A percentile compares a stretch with the other conserved stretches of the same genome.
Conservation (phyloP, 2,329 filamentous ascomycete genomes). For the Microsporum canis region DNA sequence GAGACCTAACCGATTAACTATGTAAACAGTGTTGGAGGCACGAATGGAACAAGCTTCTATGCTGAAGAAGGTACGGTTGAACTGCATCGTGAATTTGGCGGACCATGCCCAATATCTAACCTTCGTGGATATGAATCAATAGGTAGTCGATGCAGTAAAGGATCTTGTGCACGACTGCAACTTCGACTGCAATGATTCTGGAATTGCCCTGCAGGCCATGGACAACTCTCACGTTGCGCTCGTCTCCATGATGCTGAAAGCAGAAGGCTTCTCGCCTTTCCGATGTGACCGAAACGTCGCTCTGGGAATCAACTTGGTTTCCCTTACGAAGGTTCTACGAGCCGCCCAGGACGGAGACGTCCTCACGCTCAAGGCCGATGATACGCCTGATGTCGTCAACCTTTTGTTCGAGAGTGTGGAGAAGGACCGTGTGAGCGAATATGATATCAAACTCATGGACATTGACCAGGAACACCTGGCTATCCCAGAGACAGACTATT, state of each 20-base stretch:
- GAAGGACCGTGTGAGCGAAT: slow-evolving; percentile 89
- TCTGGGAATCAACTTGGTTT: slow-evolving; percentile 91
- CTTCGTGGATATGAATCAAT: slow-evolving; percentile 6
- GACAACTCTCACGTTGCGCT: slow-evolving; percentile 99
- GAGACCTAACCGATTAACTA: not conserved
- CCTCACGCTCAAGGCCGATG: slow-evolving; percentile 92
- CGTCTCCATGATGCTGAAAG: slow-evolving; percentile 96
- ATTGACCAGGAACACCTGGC: slow-evolving; percentile 99
- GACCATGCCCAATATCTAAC: slow-evolving; percentile 2
- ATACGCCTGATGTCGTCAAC: slow-evolving; percentile 90
- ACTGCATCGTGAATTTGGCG: too few species aligned
- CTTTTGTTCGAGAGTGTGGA: slow-evolving; percentile 84
- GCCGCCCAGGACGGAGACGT: slow-evolving; percentile 90
- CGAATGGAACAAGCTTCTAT: slow-evolving; percentile 86
- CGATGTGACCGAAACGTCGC: slow-evolving; percentile 98
- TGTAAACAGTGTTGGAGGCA: slow-evolving; percentile 73
- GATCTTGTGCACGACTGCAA: slow-evolving; percentile 99
- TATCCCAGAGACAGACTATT: slow-evolving; percentile 98
- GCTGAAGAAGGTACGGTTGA: slow-evolving; percentile 70
- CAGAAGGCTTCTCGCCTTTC: slow-evolving; percentile 87
- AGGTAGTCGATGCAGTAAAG: slow-evolving; percentile 99
- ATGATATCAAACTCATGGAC: slow-evolving; percentile 99
- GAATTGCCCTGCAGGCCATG: slow-evolving; percentile 97
- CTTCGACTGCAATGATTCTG: slow-evolving; percentile 99
- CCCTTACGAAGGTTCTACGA: slow-evolving; percentile 92